Conservation (phyloP, 192 early-diverging fungal genomes). For the Podila verticillata region DNA sequence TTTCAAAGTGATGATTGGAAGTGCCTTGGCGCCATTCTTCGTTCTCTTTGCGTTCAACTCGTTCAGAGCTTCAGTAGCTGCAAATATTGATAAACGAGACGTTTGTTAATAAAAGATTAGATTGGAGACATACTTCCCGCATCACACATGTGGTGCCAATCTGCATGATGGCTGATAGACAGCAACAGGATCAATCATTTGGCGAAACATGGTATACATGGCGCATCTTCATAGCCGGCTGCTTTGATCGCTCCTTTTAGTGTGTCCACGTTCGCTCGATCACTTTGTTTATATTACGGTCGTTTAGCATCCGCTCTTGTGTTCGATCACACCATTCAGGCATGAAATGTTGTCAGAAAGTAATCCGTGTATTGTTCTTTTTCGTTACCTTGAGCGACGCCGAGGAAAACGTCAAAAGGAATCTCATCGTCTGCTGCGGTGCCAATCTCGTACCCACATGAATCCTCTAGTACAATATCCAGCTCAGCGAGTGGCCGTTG, state of each 20-base stretch:
- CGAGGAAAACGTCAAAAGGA: constrained; percentile 53
- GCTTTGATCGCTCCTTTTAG: background rate
- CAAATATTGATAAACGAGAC: constrained; percentile 2
- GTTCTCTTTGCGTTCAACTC: constrained; percentile 3
- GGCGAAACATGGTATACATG: too few relatives aligned
- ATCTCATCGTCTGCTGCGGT: constrained; percentile 28
- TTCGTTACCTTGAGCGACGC: constrained; percentile 48
- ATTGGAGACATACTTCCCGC: background rate
- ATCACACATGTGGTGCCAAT: background rate
- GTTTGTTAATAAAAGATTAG: background rate
- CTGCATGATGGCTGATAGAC: too few relatives aligned
- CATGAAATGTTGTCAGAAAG: background rate
- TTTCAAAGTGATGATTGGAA: constrained; percentile 19
- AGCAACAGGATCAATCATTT: too few relatives aligned
- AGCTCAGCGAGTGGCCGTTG: constrained; percentile 59
- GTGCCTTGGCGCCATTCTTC: background rate
- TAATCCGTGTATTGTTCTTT: background rate
- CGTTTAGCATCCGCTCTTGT: background rate
- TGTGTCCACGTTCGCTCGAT: background rate
- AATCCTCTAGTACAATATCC: constrained; percentile 65
- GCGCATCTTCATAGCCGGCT: too few relatives aligned
- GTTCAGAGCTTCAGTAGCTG: constrained; percentile 13
- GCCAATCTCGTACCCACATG: constrained; percentile 69
- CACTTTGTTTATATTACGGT: background rate
- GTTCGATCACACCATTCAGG: background rate